phyloP scores from a whole-genome alignment of 495 filamentous ascomycete species.

The Penicillium roqueforti region DNA sequence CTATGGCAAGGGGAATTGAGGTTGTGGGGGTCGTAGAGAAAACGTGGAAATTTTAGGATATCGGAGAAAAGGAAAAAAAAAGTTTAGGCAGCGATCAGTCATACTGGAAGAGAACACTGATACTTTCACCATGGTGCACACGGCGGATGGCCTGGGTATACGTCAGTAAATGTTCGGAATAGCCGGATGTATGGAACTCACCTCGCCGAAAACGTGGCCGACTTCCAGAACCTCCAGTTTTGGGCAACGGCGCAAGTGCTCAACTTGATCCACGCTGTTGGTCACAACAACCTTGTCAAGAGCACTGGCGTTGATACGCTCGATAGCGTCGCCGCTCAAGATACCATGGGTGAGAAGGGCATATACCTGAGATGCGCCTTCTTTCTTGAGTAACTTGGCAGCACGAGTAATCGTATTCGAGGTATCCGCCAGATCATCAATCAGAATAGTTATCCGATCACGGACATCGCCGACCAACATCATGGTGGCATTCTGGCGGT shows the following conservation, averaged over 20 bases:
- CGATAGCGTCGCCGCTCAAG: constrained; percentile 88
- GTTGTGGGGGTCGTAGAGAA: neutral
- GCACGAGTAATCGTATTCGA: constrained; percentile 95
- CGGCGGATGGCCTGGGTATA: constrained; percentile 75
- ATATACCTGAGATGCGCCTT: constrained; percentile 82
- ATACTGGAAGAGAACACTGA: constrained; percentile 94
- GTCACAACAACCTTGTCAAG: constrained; percentile 91
- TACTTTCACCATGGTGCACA: constrained; percentile 96
- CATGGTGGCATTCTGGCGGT: constrained; percentile 96
- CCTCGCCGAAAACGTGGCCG: constrained; percentile 89
- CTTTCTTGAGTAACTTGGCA: constrained; percentile 93
- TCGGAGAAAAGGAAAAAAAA: constrained; percentile 17
- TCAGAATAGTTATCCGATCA: constrained; percentile 75
- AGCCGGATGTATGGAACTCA: constrained; percentile 29
- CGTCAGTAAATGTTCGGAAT: constrained; percentile 15
- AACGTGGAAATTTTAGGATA: constrained; percentile 13
- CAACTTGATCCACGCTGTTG: constrained; percentile 88
- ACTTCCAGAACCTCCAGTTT: constrained; percentile 94
- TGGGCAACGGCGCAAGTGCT: constrained; percentile 65
- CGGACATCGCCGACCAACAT: constrained; percentile 92
- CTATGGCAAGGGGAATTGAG: constrained; percentile 13
- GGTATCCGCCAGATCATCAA: constrained; percentile 94
- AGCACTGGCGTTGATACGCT: constrained; percentile 84
- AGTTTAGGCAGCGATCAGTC: constrained; percentile 44
- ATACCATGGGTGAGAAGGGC: constrained; percentile 93